A percentile compares a stretch with the other conserved stretches of the same genome.
phyloP scores from a whole-genome alignment of 2,329 filamentous ascomycete genomes.

The Pseudonectria foliicola region DNA sequence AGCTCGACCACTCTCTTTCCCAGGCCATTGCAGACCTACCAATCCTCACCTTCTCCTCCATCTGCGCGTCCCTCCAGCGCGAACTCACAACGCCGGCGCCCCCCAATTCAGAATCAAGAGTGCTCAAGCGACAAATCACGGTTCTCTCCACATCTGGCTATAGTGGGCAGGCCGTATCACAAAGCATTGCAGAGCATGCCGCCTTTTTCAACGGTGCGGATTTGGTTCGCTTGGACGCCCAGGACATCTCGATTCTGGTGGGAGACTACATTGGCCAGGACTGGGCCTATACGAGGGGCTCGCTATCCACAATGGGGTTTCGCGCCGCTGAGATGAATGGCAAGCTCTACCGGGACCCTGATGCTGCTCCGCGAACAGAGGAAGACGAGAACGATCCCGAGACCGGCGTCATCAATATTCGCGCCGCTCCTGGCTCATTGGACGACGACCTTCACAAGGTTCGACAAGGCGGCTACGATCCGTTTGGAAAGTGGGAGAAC shows the following conservation, averaged over 20 bases:
- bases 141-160: slow-evolving; percentile 32
- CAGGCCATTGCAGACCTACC: slow-evolving; percentile 30
- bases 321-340: slow-evolving; percentile 48
- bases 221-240: slow-evolving; percentile 59
- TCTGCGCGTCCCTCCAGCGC: slow-evolving; percentile 21
- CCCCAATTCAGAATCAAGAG: slow-evolving; percentile 24
- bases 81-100: slow-evolving; percentile 24
- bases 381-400: slow-evolving; percentile 32
- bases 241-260: slow-evolving; percentile 62
- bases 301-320: slow-evolving; percentile 50
- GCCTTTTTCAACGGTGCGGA: slow-evolving; percentile 58
- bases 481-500: slow-evolving; percentile 48
- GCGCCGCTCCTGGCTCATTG: slow-evolving; percentile 20
- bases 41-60: slow-evolving; percentile 25
- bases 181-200: slow-evolving; percentile 52
- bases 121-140: slow-evolving; percentile 31
- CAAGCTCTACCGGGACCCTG: slow-evolving; percentile 41
- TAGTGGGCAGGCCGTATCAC: slow-evolving; percentile 30
- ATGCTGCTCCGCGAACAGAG: slow-evolving; percentile 21
- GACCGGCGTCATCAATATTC: slow-evolving; percentile 22
- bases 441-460: slow-evolving; percentile 40
- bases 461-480: slow-evolving; percentile 30
- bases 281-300: slow-evolving; percentile 38
- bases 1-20: slow-evolving; percentile 25
- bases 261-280: slow-evolving; percentile 64